A percentile compares a stretch with the other conserved stretches of the same genome.
phyloP scores from a whole-genome alignment of 2,329 filamentous ascomycete genomes.

The Pseudogymnoascus sp. region DNA sequence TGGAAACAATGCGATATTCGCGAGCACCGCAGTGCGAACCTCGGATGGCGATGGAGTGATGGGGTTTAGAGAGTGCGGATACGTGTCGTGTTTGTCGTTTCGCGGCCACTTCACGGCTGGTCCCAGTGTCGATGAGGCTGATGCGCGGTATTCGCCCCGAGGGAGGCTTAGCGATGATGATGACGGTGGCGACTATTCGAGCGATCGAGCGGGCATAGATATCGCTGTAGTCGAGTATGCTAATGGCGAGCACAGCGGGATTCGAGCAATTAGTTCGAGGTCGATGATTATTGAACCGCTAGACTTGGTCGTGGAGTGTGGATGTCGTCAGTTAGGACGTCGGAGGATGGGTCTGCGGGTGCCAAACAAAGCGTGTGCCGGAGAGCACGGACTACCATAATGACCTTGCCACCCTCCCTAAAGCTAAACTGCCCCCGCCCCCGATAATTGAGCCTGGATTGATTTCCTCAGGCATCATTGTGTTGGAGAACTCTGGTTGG shows the following conservation, averaged over 20 bases:
- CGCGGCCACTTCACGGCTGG: neutral
- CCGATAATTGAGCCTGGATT: constrained; percentile 1
- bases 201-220: neutral
- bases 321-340: constrained; percentile 7
- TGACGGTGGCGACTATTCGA: constrained; percentile 3
- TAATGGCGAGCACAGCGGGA: neutral
- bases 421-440: neutral
- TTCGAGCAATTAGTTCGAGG: neutral
- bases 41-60: neutral
- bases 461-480: constrained; percentile 6
- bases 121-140: neutral
- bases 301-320: constrained; percentile 4
- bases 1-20: constrained; percentile 8
- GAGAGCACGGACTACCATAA: constrained; percentile 8
- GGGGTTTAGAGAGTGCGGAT: neutral
- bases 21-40: constrained; percentile 1
- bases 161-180: constrained; percentile 5
- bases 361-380: constrained; percentile 8
- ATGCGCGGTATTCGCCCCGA: neutral
- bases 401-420: constrained; percentile 7
- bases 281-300: constrained; percentile 6
- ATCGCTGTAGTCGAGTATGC: neutral
- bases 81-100: neutral
- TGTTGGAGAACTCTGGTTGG: neutral
- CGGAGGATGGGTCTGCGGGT: constrained; percentile 1